Base-by-base conservation (phyloP, 2,329 filamentous ascomycete genomes). In the Rutstroemia sydowiana region DNA sequence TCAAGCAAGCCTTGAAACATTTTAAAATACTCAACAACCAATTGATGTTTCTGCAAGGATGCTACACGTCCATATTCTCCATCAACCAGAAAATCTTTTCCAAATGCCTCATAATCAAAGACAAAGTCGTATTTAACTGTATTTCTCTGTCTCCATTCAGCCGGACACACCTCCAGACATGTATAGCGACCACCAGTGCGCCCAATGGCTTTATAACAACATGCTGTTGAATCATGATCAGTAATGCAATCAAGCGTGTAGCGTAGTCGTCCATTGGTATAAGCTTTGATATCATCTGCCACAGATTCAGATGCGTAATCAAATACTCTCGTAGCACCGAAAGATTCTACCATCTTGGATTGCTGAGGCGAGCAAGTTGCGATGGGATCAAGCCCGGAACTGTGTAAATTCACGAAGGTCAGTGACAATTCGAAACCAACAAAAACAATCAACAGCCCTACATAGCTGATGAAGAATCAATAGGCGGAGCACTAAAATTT, bases 311-410 rank as follows among this genome's bases (percentile, higher is more conserved):
- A 55, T 34, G 55, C 51, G 55, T 71, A 74, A 61, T 76, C 71
- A 54, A 74, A 75, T 1, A 59, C 66, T 8, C 59, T 56, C 4
- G 67, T 68, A 0, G 73, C 73, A 10, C 74, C 73, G 40, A 61
- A 70, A 1, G 45, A 51, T 42, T 64, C 59, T 18, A 69, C 69
- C 2, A 74, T 61, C 6, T 65, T 63, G 47, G 66, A 69, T 55
- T 68, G 70, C 8, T 51, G 43, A 7, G 67, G 63, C 2, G 69
- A 71, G 53, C 67, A 69, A 5, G 68, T 70, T 11, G 66, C 56
- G 39, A 72, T 58, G 0, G 54, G 50, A 16, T 45, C 43, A 21
- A 48, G 16, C 21, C 50, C 45, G 21, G 41, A 52, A 30, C 31
- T 34, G 31, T n/a, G n/a, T n/a, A n/a, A n/a, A n/a, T n/a, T n/a